These are phyloP conservation scores for Xylaria nigripes DNA, from an alignment of 495 filamentous ascomycete species.

Conservation along the genomic window DNA sequence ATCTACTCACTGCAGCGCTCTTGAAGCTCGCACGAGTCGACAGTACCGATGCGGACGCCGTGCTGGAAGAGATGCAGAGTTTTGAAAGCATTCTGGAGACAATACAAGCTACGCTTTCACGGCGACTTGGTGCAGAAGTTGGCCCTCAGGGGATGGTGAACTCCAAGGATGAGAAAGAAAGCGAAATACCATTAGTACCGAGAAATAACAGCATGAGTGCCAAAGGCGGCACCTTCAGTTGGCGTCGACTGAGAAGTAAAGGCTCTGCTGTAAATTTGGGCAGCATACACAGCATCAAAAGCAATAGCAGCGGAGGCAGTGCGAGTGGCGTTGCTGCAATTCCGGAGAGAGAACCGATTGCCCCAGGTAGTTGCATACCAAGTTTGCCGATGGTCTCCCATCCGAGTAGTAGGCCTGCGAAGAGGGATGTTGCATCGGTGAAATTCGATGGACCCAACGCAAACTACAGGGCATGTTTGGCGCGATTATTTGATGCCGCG, in stretches of 20 bases:
- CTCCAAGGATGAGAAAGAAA: conserved; percentile 53
- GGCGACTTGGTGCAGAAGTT: conserved; percentile 86
- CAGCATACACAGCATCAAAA: conserved; percentile 37
- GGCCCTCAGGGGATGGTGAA: conserved; percentile 60
- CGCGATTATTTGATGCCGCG: conserved; percentile 86
- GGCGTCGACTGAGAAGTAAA: conserved; percentile 84
- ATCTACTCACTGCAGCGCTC: conserved; percentile 83
- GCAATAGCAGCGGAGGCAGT: conserved; percentile 18
- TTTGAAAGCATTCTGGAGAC: conserved; percentile 82
- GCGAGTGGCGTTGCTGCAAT: conserved; percentile 20
- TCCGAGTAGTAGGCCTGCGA: conserved; percentile 49
- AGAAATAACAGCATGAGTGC: conserved; percentile 51
- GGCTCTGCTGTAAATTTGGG: conserved; percentile 57
- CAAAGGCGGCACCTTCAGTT: conserved; percentile 66
- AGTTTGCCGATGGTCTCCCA: conserved; percentile 77
- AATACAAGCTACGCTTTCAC: conserved; percentile 63
- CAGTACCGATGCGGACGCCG: conserved; percentile 78
- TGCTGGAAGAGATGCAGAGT: conserved; percentile 92
- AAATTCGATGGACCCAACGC: conserved; percentile 76
- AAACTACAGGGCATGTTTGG: conserved; percentile 84
- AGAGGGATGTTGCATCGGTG: conserved; percentile 60
- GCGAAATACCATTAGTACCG: conserved; percentile 31
- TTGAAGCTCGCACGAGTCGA: conserved; percentile 76
- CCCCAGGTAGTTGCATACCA: conserved; percentile 39
- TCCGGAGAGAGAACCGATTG: conserved; percentile 20